These are phyloP conservation scores for Casaregolazyma suthepensis DNA, from an alignment of 1,139 yeast genomes.

Conservation along the genomic window DNA sequence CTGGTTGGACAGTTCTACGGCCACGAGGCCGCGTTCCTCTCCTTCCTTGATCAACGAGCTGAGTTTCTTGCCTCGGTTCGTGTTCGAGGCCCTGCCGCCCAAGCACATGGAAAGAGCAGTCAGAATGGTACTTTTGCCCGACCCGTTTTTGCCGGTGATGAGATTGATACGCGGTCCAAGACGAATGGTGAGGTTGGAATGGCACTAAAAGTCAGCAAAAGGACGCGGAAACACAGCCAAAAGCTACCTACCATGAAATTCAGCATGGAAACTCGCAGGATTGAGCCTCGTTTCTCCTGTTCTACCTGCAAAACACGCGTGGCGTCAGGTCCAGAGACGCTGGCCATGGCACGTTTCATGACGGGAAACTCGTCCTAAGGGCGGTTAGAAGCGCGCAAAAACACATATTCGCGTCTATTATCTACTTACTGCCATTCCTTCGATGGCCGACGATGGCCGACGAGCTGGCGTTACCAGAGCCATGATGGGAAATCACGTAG, in stretches of 20 bases:
- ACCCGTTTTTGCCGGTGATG: constrained; percentile 90
- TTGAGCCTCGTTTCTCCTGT: constrained; percentile 8
- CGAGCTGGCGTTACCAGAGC: background rate
- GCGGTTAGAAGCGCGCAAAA: background rate
- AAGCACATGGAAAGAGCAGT: constrained; percentile 88
- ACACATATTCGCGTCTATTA: background rate
- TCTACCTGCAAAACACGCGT: constrained; percentile 3
- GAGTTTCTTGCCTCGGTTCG: constrained; percentile 73
- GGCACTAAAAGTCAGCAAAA: constrained; percentile 44
- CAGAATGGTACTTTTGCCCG: constrained; percentile 89
- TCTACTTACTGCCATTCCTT: background rate
- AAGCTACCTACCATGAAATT: constrained; percentile 8
- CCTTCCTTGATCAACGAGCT: constrained; percentile 77
- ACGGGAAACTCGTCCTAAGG: background rate
- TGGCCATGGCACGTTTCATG: background rate
- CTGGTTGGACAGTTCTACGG: constrained; percentile 51
- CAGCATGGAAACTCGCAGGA: constrained; percentile 7
- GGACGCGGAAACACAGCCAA: background rate
- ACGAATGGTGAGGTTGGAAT: constrained; percentile 65
- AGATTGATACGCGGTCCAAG: constrained; percentile 85
- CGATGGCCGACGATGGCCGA: background rate
- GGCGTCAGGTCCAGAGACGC: background rate
- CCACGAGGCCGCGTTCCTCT: constrained; percentile 53
- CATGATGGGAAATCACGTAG: background rate
- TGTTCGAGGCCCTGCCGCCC: constrained; percentile 92